Conservation (phyloP, 768 basidiomycete genomes). For the Mycena rebaudengoi region DNA sequence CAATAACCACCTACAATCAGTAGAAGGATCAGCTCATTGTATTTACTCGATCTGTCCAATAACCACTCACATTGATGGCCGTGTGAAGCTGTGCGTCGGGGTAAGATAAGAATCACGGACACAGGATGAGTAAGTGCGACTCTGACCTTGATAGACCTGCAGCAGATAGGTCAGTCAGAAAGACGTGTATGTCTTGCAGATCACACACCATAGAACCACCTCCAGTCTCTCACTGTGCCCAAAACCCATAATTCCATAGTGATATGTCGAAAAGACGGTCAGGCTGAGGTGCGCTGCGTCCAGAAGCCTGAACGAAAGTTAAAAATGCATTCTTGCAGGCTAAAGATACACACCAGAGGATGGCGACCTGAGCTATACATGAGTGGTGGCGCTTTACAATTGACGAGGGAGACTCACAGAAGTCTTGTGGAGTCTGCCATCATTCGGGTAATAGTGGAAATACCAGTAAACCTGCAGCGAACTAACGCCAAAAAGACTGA, state of each 20-base stretch:
- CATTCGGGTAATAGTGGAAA: constrained; percentile 24
- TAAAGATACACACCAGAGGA: background rate
- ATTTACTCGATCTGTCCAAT: background rate
- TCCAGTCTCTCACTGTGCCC: constrained; percentile 36
- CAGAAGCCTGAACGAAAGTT: background rate
- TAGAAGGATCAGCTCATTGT: background rate
- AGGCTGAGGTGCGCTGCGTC: constrained; percentile 37
- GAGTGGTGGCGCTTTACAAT: background rate
- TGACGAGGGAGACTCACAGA: constrained; percentile 9
- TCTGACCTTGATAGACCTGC: constrained; percentile 46
- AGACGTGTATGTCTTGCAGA: background rate
- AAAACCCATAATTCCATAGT: constrained; percentile 47
- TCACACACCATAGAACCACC: constrained; percentile 39
- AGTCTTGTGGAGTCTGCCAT: constrained; percentile 4
- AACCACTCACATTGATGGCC: constrained; percentile 49
- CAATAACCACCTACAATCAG: constrained; percentile 45
- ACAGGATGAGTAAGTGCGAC: background rate
- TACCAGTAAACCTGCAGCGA: constrained; percentile 24
- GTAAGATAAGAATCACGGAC: background rate
- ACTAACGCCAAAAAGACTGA: constrained; percentile 23
- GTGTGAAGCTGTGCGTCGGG: constrained; percentile 47
- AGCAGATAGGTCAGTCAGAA: background rate
- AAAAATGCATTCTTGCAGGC: background rate
- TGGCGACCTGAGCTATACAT: background rate
- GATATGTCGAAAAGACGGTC: constrained; percentile 45